Conservation (phyloP, 2,329 filamentous ascomycete genomes). For the Monosporascus ibericus region DNA sequence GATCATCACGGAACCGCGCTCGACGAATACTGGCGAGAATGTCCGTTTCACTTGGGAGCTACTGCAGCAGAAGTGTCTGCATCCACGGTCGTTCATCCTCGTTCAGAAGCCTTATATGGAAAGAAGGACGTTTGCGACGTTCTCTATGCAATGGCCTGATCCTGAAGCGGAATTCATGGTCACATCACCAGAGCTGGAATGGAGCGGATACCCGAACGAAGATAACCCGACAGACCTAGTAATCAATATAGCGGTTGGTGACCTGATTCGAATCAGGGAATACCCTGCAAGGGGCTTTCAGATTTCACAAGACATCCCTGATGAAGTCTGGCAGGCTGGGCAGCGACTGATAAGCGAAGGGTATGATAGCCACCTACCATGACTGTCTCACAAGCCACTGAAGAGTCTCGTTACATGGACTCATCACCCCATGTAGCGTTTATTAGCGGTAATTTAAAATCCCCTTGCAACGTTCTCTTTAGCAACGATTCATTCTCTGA, state of each 20-base stretch:
- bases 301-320: slow-evolving; percentile 35
- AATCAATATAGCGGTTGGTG: slow-evolving; percentile 38
- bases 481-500: too few species aligned
- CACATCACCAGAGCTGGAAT: slow-evolving; percentile 33
- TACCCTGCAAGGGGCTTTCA: slow-evolving; percentile 38
- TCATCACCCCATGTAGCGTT: neutral
- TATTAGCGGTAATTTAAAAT: too few species aligned
- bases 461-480: too few species aligned
- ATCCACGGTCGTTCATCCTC: slow-evolving; percentile 29
- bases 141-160: slow-evolving; percentile 40
- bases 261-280: slow-evolving; percentile 35
- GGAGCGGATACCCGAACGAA: slow-evolving; percentile 34
- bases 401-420: neutral
- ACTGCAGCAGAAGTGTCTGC: slow-evolving; percentile 21
- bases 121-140: slow-evolving; percentile 38
- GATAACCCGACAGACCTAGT: slow-evolving; percentile 36
- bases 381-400: neutral
- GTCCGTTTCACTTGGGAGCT: slow-evolving; percentile 36
- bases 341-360: slow-evolving; percentile 33
- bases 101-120: slow-evolving; percentile 47
- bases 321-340: slow-evolving; percentile 35
- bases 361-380: slow-evolving; percentile 33
- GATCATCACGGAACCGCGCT: slow-evolving; percentile 33
- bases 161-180: slow-evolving; percentile 28
- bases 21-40: slow-evolving; percentile 42